These are phyloP conservation scores for Chimonanthus praecox DNA, from an alignment of 164 flowering plant species.

Conservation along the genomic window DNA sequence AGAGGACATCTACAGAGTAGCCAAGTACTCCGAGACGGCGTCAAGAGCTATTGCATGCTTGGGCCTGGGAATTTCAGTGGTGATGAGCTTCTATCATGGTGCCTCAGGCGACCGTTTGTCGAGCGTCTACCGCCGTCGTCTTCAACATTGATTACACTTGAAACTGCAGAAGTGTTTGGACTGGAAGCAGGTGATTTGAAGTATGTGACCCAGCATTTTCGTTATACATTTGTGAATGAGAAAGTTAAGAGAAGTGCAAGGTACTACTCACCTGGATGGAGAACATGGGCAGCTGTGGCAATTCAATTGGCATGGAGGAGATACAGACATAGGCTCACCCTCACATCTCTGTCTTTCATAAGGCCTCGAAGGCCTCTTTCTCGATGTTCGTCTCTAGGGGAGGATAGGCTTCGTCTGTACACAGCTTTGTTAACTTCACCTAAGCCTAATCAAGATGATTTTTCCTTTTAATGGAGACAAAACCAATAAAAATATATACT, in stretches of 20 bases:
- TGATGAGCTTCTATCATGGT: conserved; percentile 93
- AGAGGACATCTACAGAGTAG: conserved; percentile 92
- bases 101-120: conserved; percentile 74
- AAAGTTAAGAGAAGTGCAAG: conserved; percentile 80
- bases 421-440: conserved; percentile 90
- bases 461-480: conserved; percentile 37
- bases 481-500: neutral
- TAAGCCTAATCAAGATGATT: conserved; percentile 85
- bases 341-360: conserved; percentile 75
- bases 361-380: conserved; percentile 84
- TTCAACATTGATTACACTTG: conserved; percentile 65
- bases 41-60: conserved; percentile 86
- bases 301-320: conserved; percentile 94
- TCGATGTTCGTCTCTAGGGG: conserved; percentile 70
- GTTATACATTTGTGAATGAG: conserved; percentile 90
- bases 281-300: conserved; percentile 98
- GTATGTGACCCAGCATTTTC: conserved; percentile 89
- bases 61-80: conserved; percentile 98
- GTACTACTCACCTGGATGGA: conserved; percentile 93
- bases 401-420: conserved; percentile 79
- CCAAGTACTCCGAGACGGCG: conserved; percentile 81
- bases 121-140: conserved; percentile 90
- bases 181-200: conserved; percentile 85
- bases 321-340: conserved; percentile 68
- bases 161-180: conserved; percentile 88